These are phyloP conservation scores for Tolypocladium amazonense DNA, from an alignment of 2,329 filamentous ascomycete species.

Conservation along the genomic window DNA sequence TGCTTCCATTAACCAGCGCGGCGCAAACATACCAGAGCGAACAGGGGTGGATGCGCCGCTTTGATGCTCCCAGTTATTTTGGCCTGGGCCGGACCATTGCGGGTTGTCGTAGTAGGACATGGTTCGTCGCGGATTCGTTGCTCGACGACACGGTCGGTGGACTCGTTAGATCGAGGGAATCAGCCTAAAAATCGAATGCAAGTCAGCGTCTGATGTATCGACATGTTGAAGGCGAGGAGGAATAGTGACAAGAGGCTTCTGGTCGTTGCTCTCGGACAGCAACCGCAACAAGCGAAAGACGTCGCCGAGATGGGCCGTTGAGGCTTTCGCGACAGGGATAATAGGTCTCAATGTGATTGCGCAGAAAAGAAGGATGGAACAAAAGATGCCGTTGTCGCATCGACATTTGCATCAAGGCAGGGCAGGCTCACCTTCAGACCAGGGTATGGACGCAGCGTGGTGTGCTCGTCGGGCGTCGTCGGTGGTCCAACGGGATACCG, in stretches of 20 bases:
- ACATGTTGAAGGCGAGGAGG: background rate
- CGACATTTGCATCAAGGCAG: background rate
- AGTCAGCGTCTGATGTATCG: background rate
- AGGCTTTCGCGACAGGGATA: background rate
- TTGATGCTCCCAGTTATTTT: conserved; percentile 37
- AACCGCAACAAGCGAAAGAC: background rate
- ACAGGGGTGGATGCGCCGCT: conserved; percentile 25
- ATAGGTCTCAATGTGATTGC: background rate
- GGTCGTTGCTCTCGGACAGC: background rate
- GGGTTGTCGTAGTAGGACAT: conserved; percentile 37
- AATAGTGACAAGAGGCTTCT: background rate
- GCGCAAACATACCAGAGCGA: conserved; percentile 24
- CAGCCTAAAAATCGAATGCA: background rate
- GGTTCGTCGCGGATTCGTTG: conserved; percentile 2
- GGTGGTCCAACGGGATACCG: background rate
- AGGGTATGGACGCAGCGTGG: background rate
- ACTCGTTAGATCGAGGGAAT: background rate
- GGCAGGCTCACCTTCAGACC: background rate
- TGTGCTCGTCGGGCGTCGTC: background rate
- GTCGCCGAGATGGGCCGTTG: background rate
- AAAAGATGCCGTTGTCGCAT: background rate
- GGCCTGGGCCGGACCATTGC: conserved; percentile 24
- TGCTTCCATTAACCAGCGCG: background rate
- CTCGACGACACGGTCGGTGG: background rate
- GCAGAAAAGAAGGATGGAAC: background rate